Conservation (phyloP, 192 early-diverging fungal species). For the Rhizophagus prolifer region DNA sequence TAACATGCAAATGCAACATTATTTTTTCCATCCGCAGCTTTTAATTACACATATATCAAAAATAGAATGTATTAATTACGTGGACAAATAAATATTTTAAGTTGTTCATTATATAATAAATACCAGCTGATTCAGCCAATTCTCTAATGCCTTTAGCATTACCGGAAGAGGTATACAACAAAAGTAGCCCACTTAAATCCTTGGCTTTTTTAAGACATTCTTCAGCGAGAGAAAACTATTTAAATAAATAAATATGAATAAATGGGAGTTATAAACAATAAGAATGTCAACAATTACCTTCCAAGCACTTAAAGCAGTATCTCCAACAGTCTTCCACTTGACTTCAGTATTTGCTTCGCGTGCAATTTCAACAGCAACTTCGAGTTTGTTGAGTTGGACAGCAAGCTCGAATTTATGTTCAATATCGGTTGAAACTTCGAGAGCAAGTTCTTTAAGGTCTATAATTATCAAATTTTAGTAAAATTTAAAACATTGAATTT, state of each 20-base stretch:
- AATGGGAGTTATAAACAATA: neutral
- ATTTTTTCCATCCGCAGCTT: conserved; percentile 70
- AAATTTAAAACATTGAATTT: neutral
- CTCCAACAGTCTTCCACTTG: conserved; percentile 94
- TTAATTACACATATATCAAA: conserved; percentile 15
- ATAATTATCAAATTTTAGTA: neutral
- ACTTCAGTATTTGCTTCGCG: conserved; percentile 77
- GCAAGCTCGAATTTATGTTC: conserved; percentile 97
- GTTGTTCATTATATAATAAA: neutral
- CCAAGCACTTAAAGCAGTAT: conserved; percentile 88
- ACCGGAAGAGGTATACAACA: conserved; percentile 89
- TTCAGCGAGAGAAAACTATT: conserved; percentile 66
- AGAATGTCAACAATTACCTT: conserved; percentile 51
- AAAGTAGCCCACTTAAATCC: conserved; percentile 86
- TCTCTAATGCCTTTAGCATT: conserved; percentile 73
- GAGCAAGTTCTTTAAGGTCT: conserved; percentile 85
- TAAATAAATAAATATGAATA: neutral
- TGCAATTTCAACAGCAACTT: conserved; percentile 86
- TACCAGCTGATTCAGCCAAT: conserved; percentile 71
- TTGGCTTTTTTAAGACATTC: conserved; percentile 85
- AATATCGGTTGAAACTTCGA: conserved; percentile 91
- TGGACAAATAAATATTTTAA: neutral
- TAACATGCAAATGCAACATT: conserved; percentile 92
- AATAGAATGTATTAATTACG: conserved; percentile 7
- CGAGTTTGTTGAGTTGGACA: conserved; percentile 78